A percentile compares a stretch with the other conserved stretches of the same genome.
Conservation (phyloP, 768 basidiomycete species). For the Cystobasidium onofrii region DNA sequence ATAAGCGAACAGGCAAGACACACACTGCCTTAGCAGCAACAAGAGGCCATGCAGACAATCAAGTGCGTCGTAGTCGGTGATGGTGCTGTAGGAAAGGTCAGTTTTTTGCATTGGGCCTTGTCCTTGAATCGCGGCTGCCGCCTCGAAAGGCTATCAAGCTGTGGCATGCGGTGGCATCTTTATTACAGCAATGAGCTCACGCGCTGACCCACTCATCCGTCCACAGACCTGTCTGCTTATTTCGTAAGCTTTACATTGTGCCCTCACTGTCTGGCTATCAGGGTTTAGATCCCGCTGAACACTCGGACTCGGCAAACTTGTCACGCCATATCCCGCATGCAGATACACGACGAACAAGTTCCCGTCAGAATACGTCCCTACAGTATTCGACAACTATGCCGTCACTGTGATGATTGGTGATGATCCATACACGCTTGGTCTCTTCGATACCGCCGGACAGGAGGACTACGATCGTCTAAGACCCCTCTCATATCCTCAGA, state of each 20-base stretch:
- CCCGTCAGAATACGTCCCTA: slow-evolving; percentile 97
- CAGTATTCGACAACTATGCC: slow-evolving; percentile 95
- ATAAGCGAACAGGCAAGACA: not conserved
- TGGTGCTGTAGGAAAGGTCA: slow-evolving; percentile 94
- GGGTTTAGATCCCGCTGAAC: not conserved
- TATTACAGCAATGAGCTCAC: not conserved
- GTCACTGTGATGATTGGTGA: slow-evolving; percentile 99
- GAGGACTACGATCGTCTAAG: slow-evolving; percentile 99
- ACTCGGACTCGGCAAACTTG: not conserved
- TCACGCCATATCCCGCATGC: not conserved
- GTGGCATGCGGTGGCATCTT: not conserved
- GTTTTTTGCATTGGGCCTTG: slow-evolving; percentile 40
- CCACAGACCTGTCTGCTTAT: slow-evolving; percentile 85
- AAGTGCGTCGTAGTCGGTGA: slow-evolving; percentile 94
- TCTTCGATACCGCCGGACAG: slow-evolving; percentile 99
- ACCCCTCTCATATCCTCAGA: slow-evolving; percentile 98
- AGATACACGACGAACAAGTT: slow-evolving; percentile 87
- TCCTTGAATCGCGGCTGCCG: not conserved
- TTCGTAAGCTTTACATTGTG: slow-evolving; percentile 51
- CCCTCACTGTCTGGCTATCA: not conserved
- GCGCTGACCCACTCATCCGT: not conserved
- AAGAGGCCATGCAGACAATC: slow-evolving; percentile 73
- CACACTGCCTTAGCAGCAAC: not conserved
- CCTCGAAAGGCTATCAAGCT: not conserved
- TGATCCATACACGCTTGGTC: slow-evolving; percentile 93